Base-by-base conservation (phyloP, 2,329 filamentous ascomycete species). In the Magnaporthiopsis incrustans region DNA sequence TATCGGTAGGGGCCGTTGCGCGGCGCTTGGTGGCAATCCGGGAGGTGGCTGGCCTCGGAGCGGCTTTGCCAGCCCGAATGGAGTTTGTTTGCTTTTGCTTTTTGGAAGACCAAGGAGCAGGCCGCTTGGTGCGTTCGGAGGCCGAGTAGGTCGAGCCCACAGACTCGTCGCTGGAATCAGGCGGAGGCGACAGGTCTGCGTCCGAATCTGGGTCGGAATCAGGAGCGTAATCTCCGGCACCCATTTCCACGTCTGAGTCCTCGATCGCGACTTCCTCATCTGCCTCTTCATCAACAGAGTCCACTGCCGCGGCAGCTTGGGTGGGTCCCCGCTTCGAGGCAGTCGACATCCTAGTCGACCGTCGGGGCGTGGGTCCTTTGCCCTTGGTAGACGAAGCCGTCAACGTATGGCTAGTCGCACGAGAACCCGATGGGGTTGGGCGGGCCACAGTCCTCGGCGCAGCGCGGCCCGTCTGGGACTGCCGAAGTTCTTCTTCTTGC, bases 401-500 rank as follows among this genome's bases (percentile, higher is more conserved):
- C 64, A 59, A 65, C 59, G 35, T 61, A 57, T 14, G 65, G 60
- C 10, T 38, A 59, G 11, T 44, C 38, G 15, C 14, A 1, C 38
- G 38, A 44, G 38, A 44, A 44, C 38, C 38, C 4, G 15, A 6
- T 44, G 38, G 38, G 14, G 38, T 15, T 25, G 44, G 58, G 60
- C 15, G 38, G 15, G 58, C n/a, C 25, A 33, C 32, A 50, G 62
- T 58, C 38, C 64, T 66, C 18, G 33, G 33, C n/a, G 30, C 50
- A 8, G 15, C 10, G 32, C 59, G 32, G 38, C n/a, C 57, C 30
- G 6, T 38, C 12, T n/a, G 25, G 4, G 35, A n/a, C 15, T 63
- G 58, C 4, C 69, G 68, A 63, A 74, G 69, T 66, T 76, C 73
- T 67, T 85, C 78, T 35, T 82, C 76, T 69, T 89, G 86, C 62